Conservation (phyloP, 2,329 filamentous ascomycete species). For the Stagonosporopsis chrysanthemi region DNA sequence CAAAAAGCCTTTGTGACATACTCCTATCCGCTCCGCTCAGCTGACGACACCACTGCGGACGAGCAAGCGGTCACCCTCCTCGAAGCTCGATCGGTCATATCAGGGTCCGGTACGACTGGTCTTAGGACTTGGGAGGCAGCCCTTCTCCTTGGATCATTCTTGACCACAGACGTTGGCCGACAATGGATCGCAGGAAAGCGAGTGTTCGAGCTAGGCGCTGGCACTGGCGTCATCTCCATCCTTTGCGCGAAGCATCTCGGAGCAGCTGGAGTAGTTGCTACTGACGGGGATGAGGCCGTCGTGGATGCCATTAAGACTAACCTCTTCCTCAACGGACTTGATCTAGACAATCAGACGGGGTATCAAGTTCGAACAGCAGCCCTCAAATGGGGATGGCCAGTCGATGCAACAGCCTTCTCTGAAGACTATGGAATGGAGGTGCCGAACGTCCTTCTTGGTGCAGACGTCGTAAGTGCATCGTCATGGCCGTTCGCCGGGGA, state of each 20-base stretch:
- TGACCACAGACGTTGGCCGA: conserved; percentile 58
- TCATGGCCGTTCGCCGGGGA: conserved; percentile 15
- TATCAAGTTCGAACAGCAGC: conserved; percentile 59
- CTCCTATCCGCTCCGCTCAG: conserved; percentile 43
- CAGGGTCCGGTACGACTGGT: conserved; percentile 76
- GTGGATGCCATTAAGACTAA: conserved; percentile 73
- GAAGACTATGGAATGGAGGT: conserved; percentile 57
- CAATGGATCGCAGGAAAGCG: conserved; percentile 61
- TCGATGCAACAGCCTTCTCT: conserved; percentile 66
- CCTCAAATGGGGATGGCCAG: conserved; percentile 69
- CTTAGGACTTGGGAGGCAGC: conserved; percentile 84
- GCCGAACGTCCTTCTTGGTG: conserved; percentile 73
- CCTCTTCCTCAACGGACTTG: conserved; percentile 71
- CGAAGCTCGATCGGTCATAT: conserved; percentile 73
- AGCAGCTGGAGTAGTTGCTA: conserved; percentile 68
- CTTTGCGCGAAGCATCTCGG: conserved; percentile 73
- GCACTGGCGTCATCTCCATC: conserved; percentile 78
- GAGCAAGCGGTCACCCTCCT: conserved; percentile 65
- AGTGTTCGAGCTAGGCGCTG: conserved; percentile 76
- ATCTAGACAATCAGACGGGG: conserved; percentile 50
- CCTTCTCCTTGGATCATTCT: conserved; percentile 74
- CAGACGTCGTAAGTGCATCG: conserved; percentile 66
- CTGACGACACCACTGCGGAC: conserved; percentile 25
- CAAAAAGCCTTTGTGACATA: conserved; percentile 81
- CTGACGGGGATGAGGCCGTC: conserved; percentile 77